phyloP scores from a whole-genome alignment of 1,284 basidiomycete genomes.

The Boletellus deceptivus region DNA sequence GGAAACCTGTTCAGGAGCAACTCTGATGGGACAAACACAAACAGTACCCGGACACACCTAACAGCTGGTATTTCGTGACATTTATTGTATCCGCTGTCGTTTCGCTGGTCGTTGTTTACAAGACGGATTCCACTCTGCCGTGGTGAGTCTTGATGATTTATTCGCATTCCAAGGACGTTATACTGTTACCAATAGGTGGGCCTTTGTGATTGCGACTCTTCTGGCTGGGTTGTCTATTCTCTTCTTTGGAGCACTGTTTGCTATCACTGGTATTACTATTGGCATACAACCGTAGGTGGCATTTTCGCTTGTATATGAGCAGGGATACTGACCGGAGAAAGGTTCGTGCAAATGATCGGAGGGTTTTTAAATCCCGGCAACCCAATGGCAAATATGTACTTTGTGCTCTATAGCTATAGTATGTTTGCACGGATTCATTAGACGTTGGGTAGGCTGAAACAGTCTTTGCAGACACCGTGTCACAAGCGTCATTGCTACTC shows the following conservation, averaged over 20 bases:
- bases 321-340: slow-evolving; percentile 7
- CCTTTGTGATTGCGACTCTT: slow-evolving; percentile 15
- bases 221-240: slow-evolving; percentile 42
- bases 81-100: slow-evolving; percentile 40
- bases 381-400: slow-evolving; percentile 59
- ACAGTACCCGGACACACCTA: slow-evolving; percentile 47
- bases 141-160: slow-evolving; percentile 48
- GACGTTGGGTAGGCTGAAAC: slow-evolving; percentile 23
- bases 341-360: slow-evolving; percentile 55
- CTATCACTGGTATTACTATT: slow-evolving; percentile 41
- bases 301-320: slow-evolving; percentile 33
- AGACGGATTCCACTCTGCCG: slow-evolving; percentile 48
- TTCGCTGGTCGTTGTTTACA: slow-evolving; percentile 47
- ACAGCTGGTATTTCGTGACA: slow-evolving; percentile 45
- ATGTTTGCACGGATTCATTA: background rate
- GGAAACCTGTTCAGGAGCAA: too few relatives aligned
- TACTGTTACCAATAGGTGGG: slow-evolving; percentile 42
- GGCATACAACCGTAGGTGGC: slow-evolving; percentile 23
- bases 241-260: too few relatives aligned
- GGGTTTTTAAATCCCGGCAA: slow-evolving; percentile 61
- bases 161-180: slow-evolving; percentile 47
- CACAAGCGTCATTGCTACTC: slow-evolving; percentile 45
- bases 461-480: slow-evolving; percentile 38
- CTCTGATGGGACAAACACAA: background rate
- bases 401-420: slow-evolving; percentile 53